Conservation (phyloP, 2,329 filamentous ascomycete species). For the Pyricularia pennisetigena region DNA sequence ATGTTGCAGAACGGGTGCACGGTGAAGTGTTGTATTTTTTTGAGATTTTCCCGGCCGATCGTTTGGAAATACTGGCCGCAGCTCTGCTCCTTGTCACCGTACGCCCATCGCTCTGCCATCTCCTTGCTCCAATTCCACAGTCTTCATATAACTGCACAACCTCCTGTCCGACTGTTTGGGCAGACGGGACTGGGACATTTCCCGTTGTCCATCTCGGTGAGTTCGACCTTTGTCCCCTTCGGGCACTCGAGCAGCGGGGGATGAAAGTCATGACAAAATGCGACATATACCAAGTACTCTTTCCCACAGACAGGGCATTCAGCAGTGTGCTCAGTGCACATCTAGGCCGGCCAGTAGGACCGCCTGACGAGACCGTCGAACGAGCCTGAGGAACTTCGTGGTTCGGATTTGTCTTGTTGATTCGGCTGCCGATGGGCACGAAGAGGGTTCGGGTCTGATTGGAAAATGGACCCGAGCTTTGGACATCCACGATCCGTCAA, state of each 20-base stretch:
- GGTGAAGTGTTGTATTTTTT: not conserved
- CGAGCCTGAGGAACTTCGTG: not conserved
- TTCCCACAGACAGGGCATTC: slow-evolving; percentile 51
- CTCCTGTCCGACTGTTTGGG: slow-evolving; percentile 46
- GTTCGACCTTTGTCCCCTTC: slow-evolving; percentile 26
- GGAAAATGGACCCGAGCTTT: not conserved
- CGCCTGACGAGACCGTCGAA: not conserved
- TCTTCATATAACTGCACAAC: slow-evolving; percentile 42
- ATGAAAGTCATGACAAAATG: slow-evolving; percentile 42
- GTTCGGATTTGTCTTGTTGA: not conserved
- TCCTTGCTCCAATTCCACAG: not conserved
- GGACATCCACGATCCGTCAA: not conserved
- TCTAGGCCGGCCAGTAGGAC: slow-evolving; percentile 26
- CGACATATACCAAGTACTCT: slow-evolving; percentile 47
- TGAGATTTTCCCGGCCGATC: not conserved
- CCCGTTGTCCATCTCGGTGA: slow-evolving; percentile 39
- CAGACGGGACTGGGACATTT: slow-evolving; percentile 49
- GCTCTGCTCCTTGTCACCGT: not conserved
- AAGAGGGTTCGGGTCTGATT: not conserved
- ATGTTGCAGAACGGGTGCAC: not conserved
- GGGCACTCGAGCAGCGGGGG: slow-evolving; percentile 38
- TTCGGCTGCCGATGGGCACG: not conserved
- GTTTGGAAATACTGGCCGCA: not conserved
- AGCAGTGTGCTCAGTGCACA: slow-evolving; percentile 49
- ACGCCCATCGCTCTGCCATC: not conserved